Percentiles rank a stretch among this genome's conserved stretches.
Conservation (phyloP, 2,329 filamentous ascomycete species). For the Penicillium janthinellum region DNA sequence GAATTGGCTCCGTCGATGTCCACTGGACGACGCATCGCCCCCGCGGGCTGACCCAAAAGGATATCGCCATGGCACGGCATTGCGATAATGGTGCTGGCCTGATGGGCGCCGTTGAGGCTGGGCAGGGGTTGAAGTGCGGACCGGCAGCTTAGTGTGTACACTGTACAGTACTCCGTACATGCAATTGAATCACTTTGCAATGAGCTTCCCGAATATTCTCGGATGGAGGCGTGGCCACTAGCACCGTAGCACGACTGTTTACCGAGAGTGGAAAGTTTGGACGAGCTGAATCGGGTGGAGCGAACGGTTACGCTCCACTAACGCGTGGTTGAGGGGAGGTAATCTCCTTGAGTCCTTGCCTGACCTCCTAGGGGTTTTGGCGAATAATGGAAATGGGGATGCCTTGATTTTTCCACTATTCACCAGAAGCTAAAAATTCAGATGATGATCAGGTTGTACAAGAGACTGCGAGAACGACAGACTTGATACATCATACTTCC, state of each 20-base stretch:
- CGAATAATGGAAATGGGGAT: neutral
- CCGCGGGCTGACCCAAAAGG: slow-evolving; percentile 42
- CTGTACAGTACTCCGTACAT: too few relatives aligned
- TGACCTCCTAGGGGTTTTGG: neutral
- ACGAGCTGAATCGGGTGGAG: neutral
- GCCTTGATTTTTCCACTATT: neutral
- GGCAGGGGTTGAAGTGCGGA: slow-evolving; percentile 35
- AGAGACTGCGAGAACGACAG: neutral
- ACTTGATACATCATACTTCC: neutral
- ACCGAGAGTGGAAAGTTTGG: slow-evolving; percentile 2
- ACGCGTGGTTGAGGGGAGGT: neutral
- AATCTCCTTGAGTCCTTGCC: neutral
- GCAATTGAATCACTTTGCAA: neutral
- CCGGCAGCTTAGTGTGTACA: slow-evolving; percentile 1
- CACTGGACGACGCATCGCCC: slow-evolving; percentile 46
- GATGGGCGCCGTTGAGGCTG: slow-evolving; percentile 36
- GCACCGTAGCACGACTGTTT: neutral
- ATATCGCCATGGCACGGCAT: slow-evolving; percentile 39
- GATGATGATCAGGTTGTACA: too few relatives aligned
- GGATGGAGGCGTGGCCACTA: neutral
- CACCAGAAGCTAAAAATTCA: neutral
- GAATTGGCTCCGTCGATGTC: slow-evolving; percentile 41
- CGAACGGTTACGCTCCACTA: slow-evolving; percentile 2
- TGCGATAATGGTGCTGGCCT: slow-evolving; percentile 40
- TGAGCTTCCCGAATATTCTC: neutral